Evolutionary conservation across 139 green algal genomes (phyloP), one percentile per base, ranked within the genome.

Genomic region (Eudorina sp.): DNA sequence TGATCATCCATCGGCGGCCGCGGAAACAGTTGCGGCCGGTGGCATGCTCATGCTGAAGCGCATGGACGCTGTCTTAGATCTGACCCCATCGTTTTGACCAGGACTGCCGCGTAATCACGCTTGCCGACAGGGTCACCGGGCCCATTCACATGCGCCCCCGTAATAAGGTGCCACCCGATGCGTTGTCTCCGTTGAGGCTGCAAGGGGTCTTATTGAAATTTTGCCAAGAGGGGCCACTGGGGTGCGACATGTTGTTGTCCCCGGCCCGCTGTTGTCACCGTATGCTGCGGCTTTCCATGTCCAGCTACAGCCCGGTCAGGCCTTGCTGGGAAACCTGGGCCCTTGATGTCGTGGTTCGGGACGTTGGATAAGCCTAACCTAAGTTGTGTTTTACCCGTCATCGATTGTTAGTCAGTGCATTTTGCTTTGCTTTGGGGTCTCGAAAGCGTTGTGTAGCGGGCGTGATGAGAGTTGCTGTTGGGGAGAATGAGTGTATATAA

Each of bases 1-100:
- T 41, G 13, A 60, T 70, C 29, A 64, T 86, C 45, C 40, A 86
- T 31, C 40, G 79, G 40, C 79, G 79, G 43, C 79, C 79, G 34
- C 79, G 79, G 41, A 86, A 86, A 48, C 79, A 86, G 60, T 45
- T 86, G 13, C 58, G 60, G 60, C 79, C 79, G 4, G 79, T 86
- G 58, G 79, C 79, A 11, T 86, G 79, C 79, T 86, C 78, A 1
- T 85, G 78, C 78, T 85, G 58, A 85, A 16, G 48, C 55, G 13
- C 16, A 18, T 46, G 34, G 9, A 46, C 29, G n/a, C n/a, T n/a
- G n/a, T n/a, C n/a, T n/a, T n/a, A n/a, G n/a, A n/a, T n/a, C n/a
- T n/a, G n/a, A n/a, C n/a, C n/a, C n/a, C n/a, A n/a, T n/a, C n/a
- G n/a, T n/a, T n/a, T n/a, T n/a, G n/a, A n/a, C n/a, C n/a, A n/a